Conservation (phyloP, 148 eudicot species). For the Rhododendron simsii region DNA sequence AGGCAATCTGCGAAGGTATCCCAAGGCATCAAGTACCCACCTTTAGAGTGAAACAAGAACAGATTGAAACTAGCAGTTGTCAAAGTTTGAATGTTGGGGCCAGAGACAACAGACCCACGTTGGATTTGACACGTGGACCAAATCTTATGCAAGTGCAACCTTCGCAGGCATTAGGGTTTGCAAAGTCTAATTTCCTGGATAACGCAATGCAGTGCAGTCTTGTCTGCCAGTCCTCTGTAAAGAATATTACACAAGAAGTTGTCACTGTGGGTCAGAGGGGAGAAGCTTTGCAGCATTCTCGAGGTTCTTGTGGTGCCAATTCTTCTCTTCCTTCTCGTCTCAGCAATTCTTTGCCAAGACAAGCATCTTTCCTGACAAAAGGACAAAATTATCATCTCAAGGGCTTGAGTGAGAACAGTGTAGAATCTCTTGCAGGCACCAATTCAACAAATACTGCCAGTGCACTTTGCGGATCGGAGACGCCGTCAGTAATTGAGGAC, state of each 20-base stretch:
- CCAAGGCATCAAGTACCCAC: conserved; percentile 4
- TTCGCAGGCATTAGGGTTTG: neutral
- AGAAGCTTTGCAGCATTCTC: neutral
- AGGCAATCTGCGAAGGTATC: neutral
- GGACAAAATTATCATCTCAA: neutral
- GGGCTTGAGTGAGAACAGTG: neutral
- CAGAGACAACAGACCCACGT: neutral
- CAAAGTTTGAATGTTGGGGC: neutral
- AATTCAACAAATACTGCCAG: neutral
- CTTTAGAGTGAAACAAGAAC: conserved; percentile 6
- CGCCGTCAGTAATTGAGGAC: neutral
- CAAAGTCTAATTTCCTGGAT: neutral
- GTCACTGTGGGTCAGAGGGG: neutral
- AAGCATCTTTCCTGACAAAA: neutral
- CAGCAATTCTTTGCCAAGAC: neutral
- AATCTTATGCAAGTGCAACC: conserved; percentile 1
- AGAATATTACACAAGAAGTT: neutral
- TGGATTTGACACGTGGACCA: neutral
- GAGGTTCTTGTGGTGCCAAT: neutral
- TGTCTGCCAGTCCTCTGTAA: neutral
- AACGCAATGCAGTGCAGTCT: neutral
- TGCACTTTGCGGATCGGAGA: neutral
- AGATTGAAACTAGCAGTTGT: neutral
- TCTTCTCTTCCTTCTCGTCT: neutral
- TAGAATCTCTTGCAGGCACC: conserved; percentile 7